These are phyloP conservation scores for Solanum chacoense DNA, from an alignment of 305 asterid species.

Conservation along the genomic window DNA sequence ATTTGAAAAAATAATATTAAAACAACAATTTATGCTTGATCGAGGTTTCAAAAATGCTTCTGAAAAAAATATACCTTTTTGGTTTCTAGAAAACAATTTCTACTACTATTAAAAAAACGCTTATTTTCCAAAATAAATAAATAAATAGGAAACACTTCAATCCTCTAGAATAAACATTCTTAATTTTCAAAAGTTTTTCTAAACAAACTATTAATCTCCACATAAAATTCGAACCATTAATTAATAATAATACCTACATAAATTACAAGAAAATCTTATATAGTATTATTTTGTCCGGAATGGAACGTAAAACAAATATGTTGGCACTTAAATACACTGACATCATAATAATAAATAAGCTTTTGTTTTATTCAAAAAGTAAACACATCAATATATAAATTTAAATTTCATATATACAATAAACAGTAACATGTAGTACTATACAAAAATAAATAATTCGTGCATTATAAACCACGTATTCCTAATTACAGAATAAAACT, in stretches of 20 bases:
- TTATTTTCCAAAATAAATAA: background rate
- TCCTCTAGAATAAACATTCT: background rate
- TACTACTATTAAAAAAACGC: background rate
- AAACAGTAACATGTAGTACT: background rate
- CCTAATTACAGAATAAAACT: background rate
- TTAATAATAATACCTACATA: background rate
- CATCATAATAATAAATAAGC: background rate
- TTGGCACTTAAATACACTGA: background rate
- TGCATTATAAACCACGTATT: background rate
- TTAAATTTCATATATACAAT: background rate
- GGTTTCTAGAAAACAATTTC: background rate
- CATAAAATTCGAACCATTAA: background rate
- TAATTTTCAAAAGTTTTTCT: background rate
- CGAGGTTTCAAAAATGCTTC: background rate
- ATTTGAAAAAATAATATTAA: background rate
- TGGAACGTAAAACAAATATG: background rate
- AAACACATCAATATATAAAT: background rate
- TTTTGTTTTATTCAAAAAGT: background rate
- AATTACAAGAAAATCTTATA: background rate
- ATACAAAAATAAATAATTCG: background rate
- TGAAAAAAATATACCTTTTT: rapidly evolving
- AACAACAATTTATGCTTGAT: background rate
- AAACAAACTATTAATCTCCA: background rate
- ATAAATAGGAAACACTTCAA: background rate
- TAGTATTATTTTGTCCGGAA: background rate